These are phyloP conservation scores for Diddensiella caesifluorescens DNA, from an alignment of 805 yeast species.

Conservation along the genomic window DNA sequence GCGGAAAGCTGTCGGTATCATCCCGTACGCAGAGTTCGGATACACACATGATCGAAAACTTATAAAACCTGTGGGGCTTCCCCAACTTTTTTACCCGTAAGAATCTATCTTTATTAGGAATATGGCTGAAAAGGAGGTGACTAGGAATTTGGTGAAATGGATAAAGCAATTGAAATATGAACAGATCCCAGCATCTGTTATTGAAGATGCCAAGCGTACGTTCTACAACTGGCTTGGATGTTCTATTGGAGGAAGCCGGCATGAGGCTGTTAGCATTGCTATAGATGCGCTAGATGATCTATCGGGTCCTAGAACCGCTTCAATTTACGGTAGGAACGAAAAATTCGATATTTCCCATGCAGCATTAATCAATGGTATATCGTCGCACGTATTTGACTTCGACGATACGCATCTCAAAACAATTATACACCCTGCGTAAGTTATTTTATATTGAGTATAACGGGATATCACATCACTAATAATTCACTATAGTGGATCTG, in stretches of 20 bases:
- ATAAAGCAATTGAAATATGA: slow-evolving; percentile 9
- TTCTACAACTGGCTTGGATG: slow-evolving; percentile 11
- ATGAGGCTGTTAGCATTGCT: slow-evolving; percentile 8
- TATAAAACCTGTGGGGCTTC: too few species aligned
- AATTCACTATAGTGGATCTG: slow-evolving; percentile 5
- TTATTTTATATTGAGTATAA: not conserved
- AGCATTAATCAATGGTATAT: slow-evolving; percentile 11
- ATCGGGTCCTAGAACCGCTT: slow-evolving; percentile 6
- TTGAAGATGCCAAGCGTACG: slow-evolving; percentile 8
- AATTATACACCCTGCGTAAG: slow-evolving; percentile 12
- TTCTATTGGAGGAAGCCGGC: slow-evolving; percentile 11
- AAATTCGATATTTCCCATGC: slow-evolving; percentile 10
- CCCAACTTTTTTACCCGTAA: too few species aligned
- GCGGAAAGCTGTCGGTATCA: slow-evolving; percentile 1
- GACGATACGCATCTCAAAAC: slow-evolving; percentile 12
- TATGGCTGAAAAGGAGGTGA: not conserved
- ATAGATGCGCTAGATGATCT: slow-evolving; percentile 9
- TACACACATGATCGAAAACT: too few species aligned
- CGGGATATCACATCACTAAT: not conserved
- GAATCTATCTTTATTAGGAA: not conserved
- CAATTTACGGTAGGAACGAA: slow-evolving; percentile 7
- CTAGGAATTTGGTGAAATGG: slow-evolving; percentile 8
- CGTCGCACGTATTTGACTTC: slow-evolving; percentile 11
- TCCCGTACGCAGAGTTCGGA: slow-evolving; percentile 4
- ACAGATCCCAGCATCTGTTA: slow-evolving; percentile 7